Evolutionary conservation across 805 yeast genomes (phyloP), one percentile per base, ranked within the genome.

Genomic region (Metschnikowia colocasiae): DNA sequence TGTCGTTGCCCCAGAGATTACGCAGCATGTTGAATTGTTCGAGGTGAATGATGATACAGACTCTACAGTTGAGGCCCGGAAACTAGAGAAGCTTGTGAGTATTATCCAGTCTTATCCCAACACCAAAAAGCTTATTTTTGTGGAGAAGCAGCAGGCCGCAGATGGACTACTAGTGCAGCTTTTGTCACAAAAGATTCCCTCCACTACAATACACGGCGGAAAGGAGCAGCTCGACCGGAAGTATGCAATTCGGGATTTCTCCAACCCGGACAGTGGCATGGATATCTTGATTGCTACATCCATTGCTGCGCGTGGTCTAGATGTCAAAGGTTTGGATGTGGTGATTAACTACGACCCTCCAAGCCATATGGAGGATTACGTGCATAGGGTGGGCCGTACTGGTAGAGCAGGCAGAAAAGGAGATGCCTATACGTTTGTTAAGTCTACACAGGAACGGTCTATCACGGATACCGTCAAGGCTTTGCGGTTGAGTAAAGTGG

Each of bases 331-430:
- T 19, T 76, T 92, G 22, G 82, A 82, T 48, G 63, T 91, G 37
- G 98, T 94, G 2, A 71, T 94, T 6, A 87, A 94, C 53, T 67
- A 59, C 51, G 78, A 74, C n/a, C 71, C 89, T 1, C 49, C 67
- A 59, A 26, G 72, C 69, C 19, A 62, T 63, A 76, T 90, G 75
- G 98, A 95, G 52, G 98, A 94, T 62, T 94, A 94, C 60, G 92
- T 94, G 10, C 99, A 94, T 67, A 77, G 98, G 7, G 96, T 91
- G 1, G 99, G 99, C 0, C 73, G 99, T 48, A 94, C 99, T 0
- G 99, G 97, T 0, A 74, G 99, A 50, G 98, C 97, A 1, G 94
- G 94, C 0, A 75, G 76, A 30, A 68, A 66, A 3, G 99, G 99
- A 4, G 54, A 54, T 27, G 59, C 59, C 1, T 54, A 37, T 3